Conservation (phyloP, 2,329 filamentous ascomycete genomes). For the Phaeomoniella chlamydospora region DNA sequence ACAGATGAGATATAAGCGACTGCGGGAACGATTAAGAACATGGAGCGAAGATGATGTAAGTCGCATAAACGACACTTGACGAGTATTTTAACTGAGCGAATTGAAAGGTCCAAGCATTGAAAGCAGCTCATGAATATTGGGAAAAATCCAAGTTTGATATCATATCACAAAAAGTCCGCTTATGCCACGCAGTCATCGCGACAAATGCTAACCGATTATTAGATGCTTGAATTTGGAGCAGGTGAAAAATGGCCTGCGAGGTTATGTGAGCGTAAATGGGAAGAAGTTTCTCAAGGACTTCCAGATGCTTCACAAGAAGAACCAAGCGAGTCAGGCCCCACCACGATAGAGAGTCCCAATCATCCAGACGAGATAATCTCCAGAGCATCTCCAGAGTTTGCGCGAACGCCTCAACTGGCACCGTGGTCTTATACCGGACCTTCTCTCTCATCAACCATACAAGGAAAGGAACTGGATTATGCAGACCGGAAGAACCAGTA, state of each 20-base stretch:
- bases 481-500: no score
- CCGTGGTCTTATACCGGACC: no score
- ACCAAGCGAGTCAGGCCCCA: no score
- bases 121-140: conserved; percentile 37
- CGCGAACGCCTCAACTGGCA: no score
- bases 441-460: no score
- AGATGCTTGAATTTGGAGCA: conserved; percentile 38
- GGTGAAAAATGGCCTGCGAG: conserved; percentile 35
- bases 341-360: no score
- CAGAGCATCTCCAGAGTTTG: no score
- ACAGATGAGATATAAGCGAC: conserved; percentile 39
- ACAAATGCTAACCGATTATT: conserved; percentile 1
- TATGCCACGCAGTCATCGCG: background rate
- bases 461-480: no score
- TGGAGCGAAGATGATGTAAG: conserved; percentile 34
- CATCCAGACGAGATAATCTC: no score
- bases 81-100: conserved; percentile 5
- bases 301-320: background rate
- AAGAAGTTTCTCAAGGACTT: conserved; percentile 18
- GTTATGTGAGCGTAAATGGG: conserved; percentile 36
- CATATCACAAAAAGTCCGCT: conserved; percentile 32
- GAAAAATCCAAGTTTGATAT: conserved; percentile 39
- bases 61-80: conserved; percentile 4
- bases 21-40: conserved; percentile 33
- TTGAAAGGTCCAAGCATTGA: conserved; percentile 25